Conservation (phyloP, 768 basidiomycete genomes). For the Coprinopsis sp. region DNA sequence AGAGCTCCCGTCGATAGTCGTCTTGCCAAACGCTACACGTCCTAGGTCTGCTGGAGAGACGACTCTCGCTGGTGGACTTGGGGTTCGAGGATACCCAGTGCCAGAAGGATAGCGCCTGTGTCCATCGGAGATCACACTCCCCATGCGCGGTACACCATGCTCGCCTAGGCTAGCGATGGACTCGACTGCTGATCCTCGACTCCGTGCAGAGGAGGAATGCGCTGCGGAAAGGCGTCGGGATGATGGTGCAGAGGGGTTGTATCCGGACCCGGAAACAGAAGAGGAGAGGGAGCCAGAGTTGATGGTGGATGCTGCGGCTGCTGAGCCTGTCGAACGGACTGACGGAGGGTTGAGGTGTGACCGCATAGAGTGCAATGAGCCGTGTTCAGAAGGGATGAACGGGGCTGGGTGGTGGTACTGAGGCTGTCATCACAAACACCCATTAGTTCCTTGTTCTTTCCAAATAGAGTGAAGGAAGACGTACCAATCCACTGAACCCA, state of each 20-base stretch:
- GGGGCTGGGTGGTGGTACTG: constrained; percentile 36
- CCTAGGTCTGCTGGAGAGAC: too few relatives aligned
- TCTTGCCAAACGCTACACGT: too few relatives aligned
- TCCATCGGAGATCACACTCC: too few relatives aligned
- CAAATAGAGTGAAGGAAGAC: constrained; percentile 22
- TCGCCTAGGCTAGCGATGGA: too few relatives aligned
- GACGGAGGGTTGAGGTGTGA: constrained; percentile 47
- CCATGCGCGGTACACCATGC: too few relatives aligned
- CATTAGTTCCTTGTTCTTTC: constrained; percentile 3
- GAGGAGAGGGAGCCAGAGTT: constrained; percentile 45
- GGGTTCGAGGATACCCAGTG: too few relatives aligned
- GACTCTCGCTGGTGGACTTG: too few relatives aligned
- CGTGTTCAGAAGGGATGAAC: constrained; percentile 50
- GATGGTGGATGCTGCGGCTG: constrained; percentile 42
- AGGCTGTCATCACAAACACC: constrained; percentile 1
- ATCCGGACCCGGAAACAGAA: too few relatives aligned
- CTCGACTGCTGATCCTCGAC: too few relatives aligned
- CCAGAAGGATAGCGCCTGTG: too few relatives aligned
- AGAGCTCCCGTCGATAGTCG: too few relatives aligned
- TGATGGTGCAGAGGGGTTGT: constrained; percentile 51
- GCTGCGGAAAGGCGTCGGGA: too few relatives aligned
- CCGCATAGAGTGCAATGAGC: constrained; percentile 60
- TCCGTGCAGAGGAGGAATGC: constrained; percentile 37
- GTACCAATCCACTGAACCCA: constrained; percentile 46
- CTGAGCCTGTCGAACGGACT: constrained; percentile 50